Evolutionary conservation across 306 rosid species (phyloP).

Genomic region (Vicia faba): DNA sequence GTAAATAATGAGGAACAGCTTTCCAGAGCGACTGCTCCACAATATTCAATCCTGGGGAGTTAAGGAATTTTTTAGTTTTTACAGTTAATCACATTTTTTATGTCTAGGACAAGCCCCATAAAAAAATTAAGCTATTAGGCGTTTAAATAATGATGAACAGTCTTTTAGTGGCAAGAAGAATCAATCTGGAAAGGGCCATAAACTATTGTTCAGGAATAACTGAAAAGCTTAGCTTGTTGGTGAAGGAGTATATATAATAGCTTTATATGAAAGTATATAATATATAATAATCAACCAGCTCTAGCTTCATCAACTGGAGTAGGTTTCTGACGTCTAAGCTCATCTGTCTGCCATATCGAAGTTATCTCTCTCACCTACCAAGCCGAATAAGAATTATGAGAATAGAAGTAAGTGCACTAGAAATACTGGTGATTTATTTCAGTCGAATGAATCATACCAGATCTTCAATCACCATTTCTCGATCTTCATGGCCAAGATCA

Average conservation of each 20-base stretch:
- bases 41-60: conserved; percentile 80
- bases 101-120: not conserved
- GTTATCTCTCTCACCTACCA: conserved; percentile 91
- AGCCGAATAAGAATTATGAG: conserved; percentile 36
- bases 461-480: conserved; percentile 87
- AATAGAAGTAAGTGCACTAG: not conserved
- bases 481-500: conserved; percentile 76
- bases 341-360: conserved; percentile 98
- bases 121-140: conserved; percentile 4
- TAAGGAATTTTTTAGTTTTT: too few species aligned
- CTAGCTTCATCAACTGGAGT: conserved; percentile 96
- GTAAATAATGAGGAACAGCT: conserved; percentile 89
- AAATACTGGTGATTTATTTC: too few species aligned
- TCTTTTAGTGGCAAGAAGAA: too few species aligned
- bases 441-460: conserved; percentile 58
- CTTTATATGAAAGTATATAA: conserved; percentile 16
- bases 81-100: not conserved
- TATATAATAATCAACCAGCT: conserved; percentile 19
- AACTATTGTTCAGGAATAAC: conserved; percentile 5
- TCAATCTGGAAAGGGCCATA: conserved; percentile 4
- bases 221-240: not conserved
- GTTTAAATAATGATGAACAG: not conserved
- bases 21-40: conserved; percentile 99
- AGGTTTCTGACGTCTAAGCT: conserved; percentile 84
- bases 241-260: not conserved